Evolutionary conservation across 2,329 filamentous ascomycete genomes (phyloP), one percentile per base, ranked within the genome.

Genomic region (Neonectria coccinea): DNA sequence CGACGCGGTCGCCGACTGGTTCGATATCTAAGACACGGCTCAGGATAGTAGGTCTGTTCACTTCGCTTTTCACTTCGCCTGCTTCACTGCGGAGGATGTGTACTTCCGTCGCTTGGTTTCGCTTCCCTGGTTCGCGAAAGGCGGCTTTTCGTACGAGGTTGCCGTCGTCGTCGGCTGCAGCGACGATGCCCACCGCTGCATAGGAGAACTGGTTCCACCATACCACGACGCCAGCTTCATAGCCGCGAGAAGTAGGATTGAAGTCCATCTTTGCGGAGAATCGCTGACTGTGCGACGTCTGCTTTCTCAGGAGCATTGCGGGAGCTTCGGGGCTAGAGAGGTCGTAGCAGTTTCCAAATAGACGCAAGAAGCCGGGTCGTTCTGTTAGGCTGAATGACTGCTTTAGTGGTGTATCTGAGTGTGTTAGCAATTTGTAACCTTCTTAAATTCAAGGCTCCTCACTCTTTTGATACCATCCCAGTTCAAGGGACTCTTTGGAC

Each of bases 231-330:
- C 86, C 86, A 0, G 86, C 85, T 75, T 88, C 86, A 3, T 82
- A 81, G 1, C 80, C 76, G 4, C 71, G 47, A 4, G 77, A 77
- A 0, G 73, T 76, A 0, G 85, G 84, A 0, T 75, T 68, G 64
- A 88, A 89, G 0, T 79, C 76, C 12, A 88, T 70, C 2, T 74
- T 78, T 0, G 79, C 81, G 25, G 78, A 73, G 71, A 84, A 87
- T 0, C 66, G 75, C 47, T 82, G 81, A 18, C 69, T 70, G 10
- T 79, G 81, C 0, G 81, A 78, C 0, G 77, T 80, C 70, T 89
- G 86, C 62, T 88, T 88, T 9, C 86, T 79, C 2, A 88, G 72
- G 3, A 88, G 79, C 67, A 87, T 79, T 0, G 85, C 83, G 0
- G 86, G 85, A 20, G 80, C 81, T 18, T 83, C 81, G 0, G 86